phyloP scores from a whole-genome alignment of 2,329 filamentous ascomycete genomes.

The Phaeosphaeria sp. region DNA sequence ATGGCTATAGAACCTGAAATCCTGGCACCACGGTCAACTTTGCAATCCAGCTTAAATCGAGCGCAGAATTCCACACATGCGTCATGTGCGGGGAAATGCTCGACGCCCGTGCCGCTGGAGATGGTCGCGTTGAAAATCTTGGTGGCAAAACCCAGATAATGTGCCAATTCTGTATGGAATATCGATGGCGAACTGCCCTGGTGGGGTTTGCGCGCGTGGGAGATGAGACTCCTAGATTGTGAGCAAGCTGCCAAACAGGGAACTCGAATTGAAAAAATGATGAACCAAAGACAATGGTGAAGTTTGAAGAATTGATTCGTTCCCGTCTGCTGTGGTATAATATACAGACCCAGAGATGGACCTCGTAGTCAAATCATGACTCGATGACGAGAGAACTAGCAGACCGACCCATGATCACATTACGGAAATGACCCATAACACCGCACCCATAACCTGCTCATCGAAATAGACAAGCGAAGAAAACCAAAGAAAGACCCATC shows the following conservation, averaged over 20 bases:
- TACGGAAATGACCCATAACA: constrained; percentile 55
- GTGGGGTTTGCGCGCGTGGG: too few species aligned
- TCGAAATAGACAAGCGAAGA: constrained; percentile 54
- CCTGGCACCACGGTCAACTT: background rate
- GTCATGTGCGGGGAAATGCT: too few species aligned
- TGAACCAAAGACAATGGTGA: constrained; percentile 30
- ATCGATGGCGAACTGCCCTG: too few species aligned
- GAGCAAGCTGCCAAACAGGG: too few species aligned
- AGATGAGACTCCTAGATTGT: too few species aligned
- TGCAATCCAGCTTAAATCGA: background rate
- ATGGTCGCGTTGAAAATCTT: too few species aligned
- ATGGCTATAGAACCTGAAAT: too few species aligned
- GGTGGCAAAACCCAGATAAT: too few species aligned
- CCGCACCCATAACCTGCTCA: constrained; percentile 51
- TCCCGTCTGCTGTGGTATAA: constrained; percentile 51
- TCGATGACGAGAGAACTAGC: constrained; percentile 47
- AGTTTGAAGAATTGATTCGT: constrained; percentile 50
- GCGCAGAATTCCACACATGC: background rate
- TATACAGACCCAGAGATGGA: constrained; percentile 48
- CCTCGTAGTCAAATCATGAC: constrained; percentile 48
- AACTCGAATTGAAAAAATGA: too few species aligned
- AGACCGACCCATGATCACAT: constrained; percentile 61
- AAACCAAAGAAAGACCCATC: constrained; percentile 60
- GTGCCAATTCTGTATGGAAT: too few species aligned
- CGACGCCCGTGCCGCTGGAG: too few species aligned